Base-by-base conservation (phyloP, 1,284 basidiomycete genomes). In the Ustilago curta region DNA sequence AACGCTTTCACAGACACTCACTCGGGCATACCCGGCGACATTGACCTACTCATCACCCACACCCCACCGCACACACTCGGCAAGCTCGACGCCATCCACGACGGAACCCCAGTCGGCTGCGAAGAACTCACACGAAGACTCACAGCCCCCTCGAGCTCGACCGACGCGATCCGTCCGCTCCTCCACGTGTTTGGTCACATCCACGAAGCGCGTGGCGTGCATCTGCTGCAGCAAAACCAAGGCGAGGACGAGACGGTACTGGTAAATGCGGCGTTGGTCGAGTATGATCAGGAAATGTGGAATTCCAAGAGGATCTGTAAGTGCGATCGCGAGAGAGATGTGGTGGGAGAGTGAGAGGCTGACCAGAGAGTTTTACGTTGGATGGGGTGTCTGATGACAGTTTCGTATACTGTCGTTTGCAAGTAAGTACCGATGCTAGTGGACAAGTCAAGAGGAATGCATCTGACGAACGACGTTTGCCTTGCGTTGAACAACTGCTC, bases 121-220 rank as follows among this genome's bases (percentile, higher is more conserved):
- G 62, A 74, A 43, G 74, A 70, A 45, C 64, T 79, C 8, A 60
- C 62, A 0, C 59, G 70, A 8, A 40, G 60, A 9, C 37, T 72
- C 3, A 59, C 59, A 4, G 59, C 54, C 0, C 35, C 45, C 0
- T 21, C n/a, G 8, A 7, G 12, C 8, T 19, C 31, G 1, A 4
- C 32, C 2, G 64, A 67, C 5, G 56, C 69, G 14, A 9, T 76
- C 16, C 27, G 68, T 16, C 74, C 77, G 11, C 19, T 35, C 2
- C 32, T 79, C 19, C 70, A 72, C 45, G 67, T 67, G 21, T 76
- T 77, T 29, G 77, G 77, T 0, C 77, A 79, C 44, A 79, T 79
- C 12, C 77, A 79, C 32, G 77, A 68, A 35, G 74, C 71, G 6
- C 37, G 67, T 7, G 70, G 74, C 1, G 59, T 63, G 31, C 55